phyloP scores from a whole-genome alignment of 129 eudicot species.

The Helichrysum umbraculigerum region DNA sequence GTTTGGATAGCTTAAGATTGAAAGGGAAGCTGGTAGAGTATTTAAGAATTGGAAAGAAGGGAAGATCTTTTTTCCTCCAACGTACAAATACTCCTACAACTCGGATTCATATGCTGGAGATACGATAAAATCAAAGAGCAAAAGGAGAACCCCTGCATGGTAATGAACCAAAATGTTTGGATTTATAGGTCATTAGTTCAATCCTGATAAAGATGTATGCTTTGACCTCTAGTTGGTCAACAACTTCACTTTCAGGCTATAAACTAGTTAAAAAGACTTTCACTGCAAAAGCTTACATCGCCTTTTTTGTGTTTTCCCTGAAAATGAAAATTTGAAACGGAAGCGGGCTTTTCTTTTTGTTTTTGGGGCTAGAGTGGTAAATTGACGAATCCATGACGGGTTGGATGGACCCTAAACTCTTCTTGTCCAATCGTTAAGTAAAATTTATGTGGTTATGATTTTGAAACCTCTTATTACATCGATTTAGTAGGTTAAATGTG shows the following conservation, averaged over 20 bases:
- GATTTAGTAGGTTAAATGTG: too few species aligned
- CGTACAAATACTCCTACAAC: slow-evolving; percentile 57
- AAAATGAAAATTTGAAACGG: not conserved
- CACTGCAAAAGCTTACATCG: not conserved
- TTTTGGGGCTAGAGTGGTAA: not conserved
- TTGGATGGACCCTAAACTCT: not conserved
- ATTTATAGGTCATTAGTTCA: not conserved
- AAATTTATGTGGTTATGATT: not conserved
- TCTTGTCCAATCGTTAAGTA: not conserved
- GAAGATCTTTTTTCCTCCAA: slow-evolving; percentile 58
- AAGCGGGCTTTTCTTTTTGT: not conserved
- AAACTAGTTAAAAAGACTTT: not conserved
- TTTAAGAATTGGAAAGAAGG: slow-evolving; percentile 65
- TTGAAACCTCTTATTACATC: not conserved
- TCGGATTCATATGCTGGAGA: slow-evolving; percentile 59
- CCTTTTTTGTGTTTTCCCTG: not conserved
- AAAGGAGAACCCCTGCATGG: slow-evolving; percentile 74
- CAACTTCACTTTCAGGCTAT: slow-evolving; percentile 9
- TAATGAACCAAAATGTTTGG: slow-evolving; percentile 22
- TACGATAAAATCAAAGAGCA: slow-evolving; percentile 50
- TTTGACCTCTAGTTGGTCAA: slow-evolving; percentile 11
- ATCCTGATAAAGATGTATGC: slow-evolving; percentile 2
- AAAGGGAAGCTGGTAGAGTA: slow-evolving; percentile 61
- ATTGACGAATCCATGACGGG: not conserved
- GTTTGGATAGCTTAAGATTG: slow-evolving; percentile 54